Evolutionary conservation across 768 basidiomycete genomes (phyloP).

Genomic region (Russula brevipes): DNA sequence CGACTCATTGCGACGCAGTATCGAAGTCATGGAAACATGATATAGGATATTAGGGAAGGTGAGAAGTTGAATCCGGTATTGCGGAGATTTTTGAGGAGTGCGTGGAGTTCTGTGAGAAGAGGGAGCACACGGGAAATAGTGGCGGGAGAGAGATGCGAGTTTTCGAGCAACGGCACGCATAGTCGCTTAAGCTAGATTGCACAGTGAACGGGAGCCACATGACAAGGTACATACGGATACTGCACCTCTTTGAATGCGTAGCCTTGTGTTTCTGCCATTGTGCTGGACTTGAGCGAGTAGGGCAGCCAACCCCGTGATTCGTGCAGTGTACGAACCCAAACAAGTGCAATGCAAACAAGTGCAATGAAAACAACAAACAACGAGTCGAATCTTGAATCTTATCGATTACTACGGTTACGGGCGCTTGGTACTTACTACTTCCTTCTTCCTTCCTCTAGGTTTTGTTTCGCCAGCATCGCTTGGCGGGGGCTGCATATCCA

Average conservation of each 20-base stretch:
- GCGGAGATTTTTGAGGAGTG: slow-evolving; percentile 42
- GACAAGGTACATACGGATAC: background rate
- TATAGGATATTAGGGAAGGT: slow-evolving; percentile 67
- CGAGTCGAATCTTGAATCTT: too few species aligned
- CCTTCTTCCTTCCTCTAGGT: too few species aligned
- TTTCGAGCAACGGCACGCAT: slow-evolving; percentile 77
- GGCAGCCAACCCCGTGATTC: too few species aligned
- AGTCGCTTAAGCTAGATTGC: slow-evolving; percentile 50
- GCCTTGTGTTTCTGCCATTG: slow-evolving; percentile 14
- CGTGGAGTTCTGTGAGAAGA: slow-evolving; percentile 52
- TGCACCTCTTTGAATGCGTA: slow-evolving; percentile 22
- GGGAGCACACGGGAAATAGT: slow-evolving; percentile 44
- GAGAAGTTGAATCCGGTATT: slow-evolving; percentile 40
- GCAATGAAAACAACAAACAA: too few species aligned
- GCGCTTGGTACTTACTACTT: too few species aligned
- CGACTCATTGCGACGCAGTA: slow-evolving; percentile 71
- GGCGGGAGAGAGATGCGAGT: slow-evolving; percentile 56
- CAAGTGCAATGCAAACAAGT: too few species aligned
- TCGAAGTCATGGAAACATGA: slow-evolving; percentile 83
- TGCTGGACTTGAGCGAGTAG: background rate
- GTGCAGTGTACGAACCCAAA: too few species aligned
- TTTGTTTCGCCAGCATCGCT: too few species aligned
- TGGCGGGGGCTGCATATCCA: too few species aligned
- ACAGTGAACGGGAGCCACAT: background rate
- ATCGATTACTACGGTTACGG: too few species aligned